Conservation (phyloP, 805 yeast species). For the Tetrapisispora taiwanensis region DNA sequence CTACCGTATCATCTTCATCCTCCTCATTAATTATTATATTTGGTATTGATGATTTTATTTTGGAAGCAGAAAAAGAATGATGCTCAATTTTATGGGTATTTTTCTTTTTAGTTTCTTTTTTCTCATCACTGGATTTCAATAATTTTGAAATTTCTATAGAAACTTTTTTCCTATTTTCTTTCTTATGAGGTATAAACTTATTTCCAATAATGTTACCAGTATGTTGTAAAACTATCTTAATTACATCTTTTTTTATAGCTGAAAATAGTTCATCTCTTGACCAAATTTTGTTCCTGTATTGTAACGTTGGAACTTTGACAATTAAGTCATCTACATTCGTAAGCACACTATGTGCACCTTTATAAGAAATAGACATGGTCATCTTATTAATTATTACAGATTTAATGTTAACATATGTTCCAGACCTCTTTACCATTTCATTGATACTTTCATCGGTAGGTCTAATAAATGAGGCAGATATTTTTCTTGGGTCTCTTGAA, state of each 20-base stretch:
- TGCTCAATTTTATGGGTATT: neutral
- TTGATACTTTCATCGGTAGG: slow-evolving; percentile 31
- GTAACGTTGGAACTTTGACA: slow-evolving; percentile 41
- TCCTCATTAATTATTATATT: neutral
- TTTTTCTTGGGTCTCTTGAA: slow-evolving; percentile 6
- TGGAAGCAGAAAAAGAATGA: neutral
- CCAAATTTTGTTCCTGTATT: slow-evolving; percentile 44
- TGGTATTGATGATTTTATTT: neutral
- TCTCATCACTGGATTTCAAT: slow-evolving; percentile 7
- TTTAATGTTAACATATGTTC: slow-evolving; percentile 54
- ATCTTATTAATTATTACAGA: slow-evolving; percentile 40
- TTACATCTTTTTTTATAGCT: slow-evolving; percentile 45
- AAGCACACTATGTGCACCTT: slow-evolving; percentile 48
- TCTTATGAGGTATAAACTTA: slow-evolving; percentile 41
- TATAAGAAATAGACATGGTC: slow-evolving; percentile 54
- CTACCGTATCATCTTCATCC: neutral
- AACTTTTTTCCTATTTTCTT: slow-evolving; percentile 23
- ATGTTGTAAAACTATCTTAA: slow-evolving; percentile 45
- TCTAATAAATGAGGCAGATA: slow-evolving; percentile 9
- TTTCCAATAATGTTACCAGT: slow-evolving; percentile 54
- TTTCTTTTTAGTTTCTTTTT: neutral
- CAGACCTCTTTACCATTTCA: slow-evolving; percentile 66
- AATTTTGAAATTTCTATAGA: slow-evolving; percentile 15
- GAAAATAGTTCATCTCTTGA: slow-evolving; percentile 45
- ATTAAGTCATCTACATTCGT: slow-evolving; percentile 49